Evolutionary conservation across 106 monocot species (phyloP), one percentile per base, ranked within the genome.

Genomic region (Alisma plantagoaquatica): DNA sequence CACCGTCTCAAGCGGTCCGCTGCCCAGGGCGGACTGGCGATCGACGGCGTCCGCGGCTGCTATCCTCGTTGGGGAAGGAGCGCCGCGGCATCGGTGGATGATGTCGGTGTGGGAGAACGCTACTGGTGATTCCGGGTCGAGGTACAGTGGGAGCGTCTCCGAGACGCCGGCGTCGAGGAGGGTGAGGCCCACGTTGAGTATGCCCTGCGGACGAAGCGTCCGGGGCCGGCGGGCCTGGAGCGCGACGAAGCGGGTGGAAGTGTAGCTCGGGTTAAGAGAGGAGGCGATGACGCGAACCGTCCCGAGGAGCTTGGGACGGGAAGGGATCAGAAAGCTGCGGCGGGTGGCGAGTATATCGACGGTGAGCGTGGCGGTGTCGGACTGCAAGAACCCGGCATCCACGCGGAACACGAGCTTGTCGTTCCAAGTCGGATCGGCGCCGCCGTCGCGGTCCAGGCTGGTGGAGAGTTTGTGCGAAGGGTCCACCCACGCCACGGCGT

Each of bases 201-300:
- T 48, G 47, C 87, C 87, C 12, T 69, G 75, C n/a, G n/a, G n/a
- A n/a, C n/a, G 63, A 88, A 58, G n/a, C 83, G 41, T 29, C 87
- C 87, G 15, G 43, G 78, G 67, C 23, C 87, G 72, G 28, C 87
- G 78, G 56, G 81, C 65, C n/a, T 77, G 66, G 44, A 88, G 44
- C 35, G 78, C 75, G 46, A 63, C 33, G 54, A 81, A 77, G 41
- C 60, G 27, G 27, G 80, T 72, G 56, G 35, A 23, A n/a, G n/a
- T n/a, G n/a, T n/a, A n/a, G n/a, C n/a, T n/a, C n/a, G n/a, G n/a
- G n/a, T n/a, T n/a, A n/a, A n/a, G n/a, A n/a, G n/a, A n/a, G n/a
- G n/a, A n/a, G n/a, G n/a, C n/a, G n/a, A n/a, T n/a, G n/a, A n/a
- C n/a, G n/a, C n/a, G n/a, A n/a, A 23, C 72, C 75, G 12, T 8